Conservation (phyloP, 768 basidiomycete species). For the Tremella mesenterica region DNA sequence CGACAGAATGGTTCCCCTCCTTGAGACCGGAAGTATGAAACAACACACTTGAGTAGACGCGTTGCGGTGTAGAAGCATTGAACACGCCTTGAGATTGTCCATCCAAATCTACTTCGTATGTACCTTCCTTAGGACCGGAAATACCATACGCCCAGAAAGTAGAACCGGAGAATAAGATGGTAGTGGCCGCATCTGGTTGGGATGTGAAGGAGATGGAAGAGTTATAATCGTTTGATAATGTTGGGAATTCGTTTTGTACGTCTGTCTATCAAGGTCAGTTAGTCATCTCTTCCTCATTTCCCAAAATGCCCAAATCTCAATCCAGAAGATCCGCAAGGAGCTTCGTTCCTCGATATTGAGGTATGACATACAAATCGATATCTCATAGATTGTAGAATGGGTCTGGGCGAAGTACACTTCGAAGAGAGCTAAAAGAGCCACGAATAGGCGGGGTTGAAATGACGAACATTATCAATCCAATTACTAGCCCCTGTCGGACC, state of each 20-base stretch:
- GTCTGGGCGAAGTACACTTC: no score
- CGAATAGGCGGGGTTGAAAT: neutral
- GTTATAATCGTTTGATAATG: constrained; percentile 11
- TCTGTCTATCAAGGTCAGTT: constrained; percentile 9
- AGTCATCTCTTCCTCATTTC: neutral
- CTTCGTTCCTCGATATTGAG: no score
- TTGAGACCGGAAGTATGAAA: neutral
- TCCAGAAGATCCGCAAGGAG: neutral
- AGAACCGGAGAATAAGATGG: constrained; percentile 14
- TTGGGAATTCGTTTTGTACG: constrained; percentile 9
- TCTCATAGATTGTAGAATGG: no score
- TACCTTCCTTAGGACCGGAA: constrained; percentile 6
- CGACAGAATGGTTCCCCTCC: neutral
- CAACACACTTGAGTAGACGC: constrained; percentile 12
- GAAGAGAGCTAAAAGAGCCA: no score
- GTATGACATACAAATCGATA: no score
- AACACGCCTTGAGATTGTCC: constrained; percentile 15
- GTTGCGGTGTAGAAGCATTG: constrained; percentile 12
- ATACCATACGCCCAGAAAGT: constrained; percentile 14
- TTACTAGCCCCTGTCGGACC: constrained; percentile 13
- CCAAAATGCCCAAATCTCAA: neutral
- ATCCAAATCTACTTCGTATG: constrained; percentile 28
- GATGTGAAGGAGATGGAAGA: constrained; percentile 29
- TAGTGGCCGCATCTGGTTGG: constrained; percentile 17
- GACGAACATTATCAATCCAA: constrained; percentile 29